Base-by-base conservation (phyloP, 768 basidiomycete genomes). In the Xanthoconium stramineum region DNA sequence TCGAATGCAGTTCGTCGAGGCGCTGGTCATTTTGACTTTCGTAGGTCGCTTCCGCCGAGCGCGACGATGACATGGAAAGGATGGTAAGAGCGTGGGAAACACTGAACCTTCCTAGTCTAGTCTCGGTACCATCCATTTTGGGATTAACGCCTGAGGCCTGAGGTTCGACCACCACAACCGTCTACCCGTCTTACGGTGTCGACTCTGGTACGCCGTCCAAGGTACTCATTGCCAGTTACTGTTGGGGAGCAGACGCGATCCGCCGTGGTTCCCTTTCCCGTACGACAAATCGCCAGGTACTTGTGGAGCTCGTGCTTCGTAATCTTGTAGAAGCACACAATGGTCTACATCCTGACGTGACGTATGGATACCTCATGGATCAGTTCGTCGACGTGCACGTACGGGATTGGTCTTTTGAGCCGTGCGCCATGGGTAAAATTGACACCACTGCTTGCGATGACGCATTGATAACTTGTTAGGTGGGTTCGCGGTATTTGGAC, bases 11-110 rank as follows among this genome's bases (percentile, higher is more conserved):
- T 48, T 91, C 88, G 54, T 94, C 90, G 12, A 94, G 78, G 30
- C 83, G 78, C 65, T 90, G 85, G 76, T 94, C 90, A 68, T 94
- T 94, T 70, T 94, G 91, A 8, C 80, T 67, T 70, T 94, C 91
- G 63, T 93, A 92, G 1, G 86, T 88, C 54, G 88, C 82, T 67
- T 91, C 88, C 9, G 80, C 77, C 19, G 74, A 66, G 55, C 62
- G 65, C 14, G 75, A 76, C 40, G 72, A 67, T 29, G 76, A 73
- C 75, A 76, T 76, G 42, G 53, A 24, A 51, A 13, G 50, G 38
- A 17, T 3, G 39, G 45, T 11, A 42, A 10, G 29, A 15, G 57
- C 66, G 65, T 68, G 67, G 55, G 67, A 69, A 69, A n/a, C 35
- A 17, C 8, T 11, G 33, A 6, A 35, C 8, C 2, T 24, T 24